Conservation (phyloP, 2,329 filamentous ascomycete genomes). For the Setomelanomma holmii region DNA sequence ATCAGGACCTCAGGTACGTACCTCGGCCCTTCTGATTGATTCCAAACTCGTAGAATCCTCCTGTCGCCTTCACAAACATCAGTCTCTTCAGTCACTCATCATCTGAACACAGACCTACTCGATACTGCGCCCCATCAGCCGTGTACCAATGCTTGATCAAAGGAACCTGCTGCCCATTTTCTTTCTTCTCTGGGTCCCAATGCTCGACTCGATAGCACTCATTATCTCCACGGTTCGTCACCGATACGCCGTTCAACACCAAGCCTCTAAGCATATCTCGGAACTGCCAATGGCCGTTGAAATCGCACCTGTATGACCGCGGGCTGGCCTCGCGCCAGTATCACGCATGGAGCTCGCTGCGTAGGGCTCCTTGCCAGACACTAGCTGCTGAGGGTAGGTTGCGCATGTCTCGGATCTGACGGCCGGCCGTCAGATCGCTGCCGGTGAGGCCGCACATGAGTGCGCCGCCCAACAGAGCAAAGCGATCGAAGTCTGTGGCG, state of each 20-base stretch:
- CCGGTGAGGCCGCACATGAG: constrained; percentile 17
- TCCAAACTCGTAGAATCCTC: constrained; percentile 23
- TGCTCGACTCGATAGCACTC: constrained; percentile 21
- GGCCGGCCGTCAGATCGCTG: constrained; percentile 20
- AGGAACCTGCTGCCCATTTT: constrained; percentile 12
- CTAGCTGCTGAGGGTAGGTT: constrained; percentile 23
- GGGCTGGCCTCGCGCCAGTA: constrained; percentile 17
- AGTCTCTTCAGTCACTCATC: neutral
- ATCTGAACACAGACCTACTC: constrained; percentile 2
- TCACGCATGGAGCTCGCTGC: constrained; percentile 17
- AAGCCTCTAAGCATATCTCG: constrained; percentile 10
- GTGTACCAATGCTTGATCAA: constrained; percentile 24
- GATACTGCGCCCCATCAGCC: constrained; percentile 14
- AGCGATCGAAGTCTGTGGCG: constrained; percentile 14
- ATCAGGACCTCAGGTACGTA: too few species aligned
- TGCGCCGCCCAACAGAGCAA: constrained; percentile 16
- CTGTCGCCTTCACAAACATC: constrained; percentile 14
- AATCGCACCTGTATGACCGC: constrained; percentile 13
- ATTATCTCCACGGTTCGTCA: constrained; percentile 20
- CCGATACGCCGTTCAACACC: constrained; percentile 12
- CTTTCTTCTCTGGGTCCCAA: constrained; percentile 13
- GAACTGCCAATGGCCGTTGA: constrained; percentile 18
- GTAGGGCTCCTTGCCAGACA: constrained; percentile 20
- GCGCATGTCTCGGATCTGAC: constrained; percentile 14
- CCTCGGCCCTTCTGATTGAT: constrained; percentile 16